These are phyloP conservation scores for Mallotus repandus DNA, from an alignment of 441 rosid genomes.

Conservation along the genomic window DNA sequence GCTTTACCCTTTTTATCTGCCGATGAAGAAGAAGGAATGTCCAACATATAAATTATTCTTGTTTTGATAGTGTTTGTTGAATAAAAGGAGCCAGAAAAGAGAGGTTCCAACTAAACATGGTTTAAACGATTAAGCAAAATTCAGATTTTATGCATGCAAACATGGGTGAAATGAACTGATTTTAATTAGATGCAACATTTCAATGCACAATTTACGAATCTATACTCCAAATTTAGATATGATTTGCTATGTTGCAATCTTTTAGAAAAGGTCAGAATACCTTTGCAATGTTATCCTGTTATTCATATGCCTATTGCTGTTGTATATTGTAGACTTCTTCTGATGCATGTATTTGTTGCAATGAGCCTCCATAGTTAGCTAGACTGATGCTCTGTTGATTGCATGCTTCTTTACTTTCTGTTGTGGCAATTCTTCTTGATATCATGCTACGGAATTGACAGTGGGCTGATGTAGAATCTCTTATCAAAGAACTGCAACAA, in stretches of 20 bases:
- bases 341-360: background rate
- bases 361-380: background rate
- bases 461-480: constrained; percentile 94
- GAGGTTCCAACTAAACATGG: background rate
- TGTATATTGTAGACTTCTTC: background rate
- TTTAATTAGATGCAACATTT: too few relatives aligned
- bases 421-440: constrained; percentile 7
- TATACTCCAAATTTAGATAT: too few relatives aligned
- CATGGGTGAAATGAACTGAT: background rate
- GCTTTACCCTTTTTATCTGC: background rate
- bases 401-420: background rate
- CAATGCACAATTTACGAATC: too few relatives aligned
- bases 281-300: too few relatives aligned
- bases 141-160: background rate
- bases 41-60: background rate
- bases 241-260: background rate
- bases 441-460: constrained; percentile 32
- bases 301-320: background rate
- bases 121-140: background rate
- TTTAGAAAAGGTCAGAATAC: too few relatives aligned
- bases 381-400: background rate
- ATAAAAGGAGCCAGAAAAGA: background rate
- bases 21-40: background rate
- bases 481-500: constrained; percentile 71
- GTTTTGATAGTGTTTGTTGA: background rate